phyloP scores from a whole-genome alignment of 352 stramenopile species.

The Plasmopara muralis region DNA sequence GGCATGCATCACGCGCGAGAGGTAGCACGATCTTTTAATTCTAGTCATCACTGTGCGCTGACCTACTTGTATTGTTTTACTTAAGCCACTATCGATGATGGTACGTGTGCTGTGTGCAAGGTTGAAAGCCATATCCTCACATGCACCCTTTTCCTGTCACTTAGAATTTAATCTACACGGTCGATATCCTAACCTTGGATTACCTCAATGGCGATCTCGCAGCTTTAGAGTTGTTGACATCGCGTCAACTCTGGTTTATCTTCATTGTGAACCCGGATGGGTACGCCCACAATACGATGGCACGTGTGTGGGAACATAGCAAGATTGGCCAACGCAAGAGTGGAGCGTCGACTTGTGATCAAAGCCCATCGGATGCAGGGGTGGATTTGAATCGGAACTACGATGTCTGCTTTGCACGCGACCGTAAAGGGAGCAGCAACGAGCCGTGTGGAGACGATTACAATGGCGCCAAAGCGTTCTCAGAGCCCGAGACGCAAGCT shows the following conservation, averaged over 20 bases:
- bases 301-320: constrained; percentile 42
- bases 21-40: constrained; percentile 19
- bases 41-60: not conserved
- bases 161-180: constrained; percentile 76
- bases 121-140: not conserved
- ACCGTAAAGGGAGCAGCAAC: constrained; percentile 57
- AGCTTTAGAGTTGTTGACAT: constrained; percentile 43
- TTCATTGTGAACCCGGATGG: constrained; percentile 79
- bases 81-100: constrained; percentile 83
- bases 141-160: not conserved
- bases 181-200: constrained; percentile 62
- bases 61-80: constrained; percentile 3
- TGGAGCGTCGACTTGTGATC: constrained; percentile 28
- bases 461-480: constrained; percentile 57
- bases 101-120: constrained; percentile 16
- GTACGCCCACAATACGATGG: constrained; percentile 67
- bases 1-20: constrained; percentile 82
- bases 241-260: constrained; percentile 80
- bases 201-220: constrained; percentile 51
- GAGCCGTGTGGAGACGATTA: constrained; percentile 71
- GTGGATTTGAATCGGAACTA: constrained; percentile 86
- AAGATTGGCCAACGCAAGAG: constrained; percentile 70
- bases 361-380: constrained; percentile 32
- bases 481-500: constrained; percentile 72
- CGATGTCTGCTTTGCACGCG: constrained; percentile 63